These are phyloP conservation scores for Triticum monococcum DNA, from an alignment of 176 grass and related monocot genomes.

Conservation along the genomic window DNA sequence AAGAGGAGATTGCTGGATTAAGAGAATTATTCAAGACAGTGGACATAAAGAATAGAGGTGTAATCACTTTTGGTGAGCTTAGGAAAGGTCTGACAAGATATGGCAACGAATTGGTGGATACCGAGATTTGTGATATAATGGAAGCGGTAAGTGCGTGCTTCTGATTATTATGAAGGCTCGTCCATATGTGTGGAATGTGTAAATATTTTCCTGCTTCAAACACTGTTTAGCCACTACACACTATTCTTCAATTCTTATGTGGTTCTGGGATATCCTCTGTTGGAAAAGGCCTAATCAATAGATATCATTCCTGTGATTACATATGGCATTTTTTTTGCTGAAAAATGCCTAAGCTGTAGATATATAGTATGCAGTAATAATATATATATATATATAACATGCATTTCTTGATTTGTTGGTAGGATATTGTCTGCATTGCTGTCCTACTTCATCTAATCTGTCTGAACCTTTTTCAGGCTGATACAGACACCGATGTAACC, in stretches of 20 bases:
- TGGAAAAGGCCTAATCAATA: not conserved
- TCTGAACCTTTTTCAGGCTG: constrained; percentile 49
- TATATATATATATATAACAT: constrained; percentile 22
- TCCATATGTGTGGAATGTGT: not conserved
- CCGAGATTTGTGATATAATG: constrained; percentile 61
- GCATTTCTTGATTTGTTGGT: not conserved
- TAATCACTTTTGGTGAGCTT: constrained; percentile 80
- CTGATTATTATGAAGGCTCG: not conserved
- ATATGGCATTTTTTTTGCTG: not conserved
- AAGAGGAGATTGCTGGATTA: constrained; percentile 97
- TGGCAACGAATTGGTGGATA: constrained; percentile 61
- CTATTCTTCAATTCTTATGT: not conserved
- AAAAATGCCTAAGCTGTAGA: not conserved
- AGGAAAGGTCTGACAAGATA: constrained; percentile 82
- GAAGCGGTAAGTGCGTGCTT: constrained; percentile 61
- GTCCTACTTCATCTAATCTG: constrained; percentile 1
- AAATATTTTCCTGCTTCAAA: not conserved
- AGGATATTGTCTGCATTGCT: not conserved
- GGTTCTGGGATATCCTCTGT: not conserved
- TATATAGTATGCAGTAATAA: not conserved
- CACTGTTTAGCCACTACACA: not conserved
- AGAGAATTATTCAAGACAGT: constrained; percentile 87
- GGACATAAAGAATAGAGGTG: constrained; percentile 69
- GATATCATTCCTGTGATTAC: not conserved
- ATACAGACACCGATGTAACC: constrained; percentile 71